A percentile compares a stretch with the other conserved stretches of the same genome.
Conservation (phyloP, 805 yeast species). For the Starmerella bombicola region DNA sequence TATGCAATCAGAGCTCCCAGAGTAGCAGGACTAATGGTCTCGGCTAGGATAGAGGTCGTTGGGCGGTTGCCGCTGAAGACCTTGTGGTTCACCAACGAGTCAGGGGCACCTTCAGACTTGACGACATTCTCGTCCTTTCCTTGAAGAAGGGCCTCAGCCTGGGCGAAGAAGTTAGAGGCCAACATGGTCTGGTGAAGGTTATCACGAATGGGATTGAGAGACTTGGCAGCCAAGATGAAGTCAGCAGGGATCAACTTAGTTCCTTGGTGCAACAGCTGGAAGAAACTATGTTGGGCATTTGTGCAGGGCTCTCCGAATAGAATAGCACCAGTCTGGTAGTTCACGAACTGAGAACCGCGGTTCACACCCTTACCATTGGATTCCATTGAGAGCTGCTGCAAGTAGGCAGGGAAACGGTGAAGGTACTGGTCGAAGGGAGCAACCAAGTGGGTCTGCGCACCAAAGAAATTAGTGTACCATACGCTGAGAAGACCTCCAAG, state of each 20-base stretch:
- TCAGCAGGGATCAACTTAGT: constrained; percentile 95
- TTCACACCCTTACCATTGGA: constrained; percentile 97
- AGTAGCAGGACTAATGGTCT: constrained; percentile 91
- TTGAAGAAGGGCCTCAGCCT: constrained; percentile 92
- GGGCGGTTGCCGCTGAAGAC: constrained; percentile 97
- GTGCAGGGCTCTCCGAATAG: constrained; percentile 98
- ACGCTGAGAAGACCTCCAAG: constrained; percentile 87
- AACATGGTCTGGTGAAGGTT: constrained; percentile 95
- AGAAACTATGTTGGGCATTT: constrained; percentile 97
- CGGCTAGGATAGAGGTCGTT: constrained; percentile 91
- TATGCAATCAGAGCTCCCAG: constrained; percentile 94
- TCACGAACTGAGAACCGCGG: constrained; percentile 79
- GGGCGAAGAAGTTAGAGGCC: constrained; percentile 98
- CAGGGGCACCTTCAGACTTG: constrained; percentile 78
- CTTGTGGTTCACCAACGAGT: constrained; percentile 85
- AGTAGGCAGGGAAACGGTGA: constrained; percentile 98
- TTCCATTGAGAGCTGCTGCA: constrained; percentile 98
- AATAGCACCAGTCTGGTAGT: constrained; percentile 91
- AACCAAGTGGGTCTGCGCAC: constrained; percentile 95
- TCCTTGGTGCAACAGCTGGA: constrained; percentile 99
- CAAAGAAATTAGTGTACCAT: constrained; percentile 98
- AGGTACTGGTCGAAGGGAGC: constrained; percentile 98
- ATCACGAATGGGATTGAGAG: constrained; percentile 92
- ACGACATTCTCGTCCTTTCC: constrained; percentile 77
- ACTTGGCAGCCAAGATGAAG: constrained; percentile 90